Conservation (phyloP, 768 basidiomycete species). For the Xerocomellus amylosporus region DNA sequence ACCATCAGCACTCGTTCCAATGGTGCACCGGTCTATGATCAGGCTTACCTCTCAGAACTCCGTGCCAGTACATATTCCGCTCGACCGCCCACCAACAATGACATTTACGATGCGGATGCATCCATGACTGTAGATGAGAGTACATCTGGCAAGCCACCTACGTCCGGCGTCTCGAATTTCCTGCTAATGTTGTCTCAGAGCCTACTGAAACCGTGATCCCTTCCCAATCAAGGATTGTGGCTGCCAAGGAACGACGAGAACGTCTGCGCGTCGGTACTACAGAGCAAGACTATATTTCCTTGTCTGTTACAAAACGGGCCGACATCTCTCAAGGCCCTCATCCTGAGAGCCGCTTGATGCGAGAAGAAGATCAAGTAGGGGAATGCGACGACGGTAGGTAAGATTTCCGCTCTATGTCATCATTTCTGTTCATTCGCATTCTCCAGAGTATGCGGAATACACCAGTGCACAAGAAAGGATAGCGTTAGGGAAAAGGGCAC, state of each 20-base stretch:
- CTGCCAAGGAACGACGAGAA: constrained; percentile 75
- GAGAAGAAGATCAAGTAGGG: constrained; percentile 86
- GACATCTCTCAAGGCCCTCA: constrained; percentile 69
- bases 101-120: constrained; percentile 49
- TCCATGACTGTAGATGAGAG: constrained; percentile 43
- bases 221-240: constrained; percentile 65
- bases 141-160: constrained; percentile 33
- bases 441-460: constrained; percentile 77
- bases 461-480: constrained; percentile 87
- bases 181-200: constrained; percentile 23
- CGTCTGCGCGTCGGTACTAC: constrained; percentile 52
- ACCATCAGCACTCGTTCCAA: constrained; percentile 44
- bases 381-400: constrained; percentile 82
- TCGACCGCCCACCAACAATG: constrained; percentile 41
- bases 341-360: constrained; percentile 75
- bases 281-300: constrained; percentile 74
- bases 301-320: constrained; percentile 59
- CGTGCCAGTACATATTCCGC: constrained; percentile 71
- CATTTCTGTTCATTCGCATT: constrained; percentile 9
- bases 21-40: constrained; percentile 63
- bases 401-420: background rate
- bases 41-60: constrained; percentile 70
- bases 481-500: constrained; percentile 78
- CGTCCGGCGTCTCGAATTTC: background rate
- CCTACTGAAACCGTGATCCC: constrained; percentile 53